Percentiles rank a stretch among this genome's conserved stretches.
These are phyloP conservation scores for Guillardia theta DNA, from an alignment of 78 protist genomes.

Conservation along the genomic window DNA sequence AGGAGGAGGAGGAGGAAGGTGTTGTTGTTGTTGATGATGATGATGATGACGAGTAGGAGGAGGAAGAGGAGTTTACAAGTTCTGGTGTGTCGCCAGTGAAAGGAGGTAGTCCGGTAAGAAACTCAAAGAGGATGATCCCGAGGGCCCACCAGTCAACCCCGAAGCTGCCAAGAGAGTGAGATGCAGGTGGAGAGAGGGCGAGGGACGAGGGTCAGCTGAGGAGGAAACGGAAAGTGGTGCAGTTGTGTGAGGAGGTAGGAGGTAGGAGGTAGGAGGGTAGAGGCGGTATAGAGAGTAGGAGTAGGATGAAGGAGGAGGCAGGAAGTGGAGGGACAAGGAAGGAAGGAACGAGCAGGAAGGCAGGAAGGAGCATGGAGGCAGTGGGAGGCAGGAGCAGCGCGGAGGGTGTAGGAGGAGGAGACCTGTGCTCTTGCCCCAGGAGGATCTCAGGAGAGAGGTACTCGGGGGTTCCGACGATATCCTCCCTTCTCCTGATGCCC, in stretches of 20 bases:
- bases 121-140: slow-evolving; percentile 25
- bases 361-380: background rate
- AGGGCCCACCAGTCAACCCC: slow-evolving; percentile 49
- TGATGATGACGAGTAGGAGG: too few species aligned
- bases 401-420: background rate
- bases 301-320: background rate
- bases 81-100: slow-evolving; percentile 33
- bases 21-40: background rate
- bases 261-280: background rate
- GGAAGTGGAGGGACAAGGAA: background rate
- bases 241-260: background rate
- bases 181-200: background rate
- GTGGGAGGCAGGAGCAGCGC: background rate
- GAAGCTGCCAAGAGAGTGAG: background rate
- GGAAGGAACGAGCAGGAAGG: background rate
- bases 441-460: slow-evolving; percentile 95
- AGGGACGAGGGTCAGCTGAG: background rate
- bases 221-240: background rate
- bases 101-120: slow-evolving; percentile 13
- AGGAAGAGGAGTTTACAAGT: background rate
- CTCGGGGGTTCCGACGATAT: slow-evolving; percentile 91
- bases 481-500: background rate
- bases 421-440: slow-evolving; percentile 56
- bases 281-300: background rate
- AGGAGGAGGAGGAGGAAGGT: background rate